These are phyloP conservation scores for Didymella lethalis DNA, from an alignment of 2,329 filamentous ascomycete genomes.

Conservation along the genomic window DNA sequence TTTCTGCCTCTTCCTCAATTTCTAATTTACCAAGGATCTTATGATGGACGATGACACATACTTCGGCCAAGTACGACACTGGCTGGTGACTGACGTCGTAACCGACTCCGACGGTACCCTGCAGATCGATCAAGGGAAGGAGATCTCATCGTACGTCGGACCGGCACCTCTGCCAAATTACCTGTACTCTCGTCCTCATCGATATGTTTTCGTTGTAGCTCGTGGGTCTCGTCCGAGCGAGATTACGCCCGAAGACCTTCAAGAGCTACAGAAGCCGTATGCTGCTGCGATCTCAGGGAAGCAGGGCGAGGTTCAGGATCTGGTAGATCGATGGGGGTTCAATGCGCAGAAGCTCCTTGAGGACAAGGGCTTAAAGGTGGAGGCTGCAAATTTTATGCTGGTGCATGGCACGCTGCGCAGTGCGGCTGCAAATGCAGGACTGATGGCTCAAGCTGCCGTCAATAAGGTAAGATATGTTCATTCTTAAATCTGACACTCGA, in stretches of 20 bases:
- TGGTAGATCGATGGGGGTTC: conserved; percentile 37
- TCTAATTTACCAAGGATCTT: conserved; percentile 22
- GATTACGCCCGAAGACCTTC: conserved; percentile 29
- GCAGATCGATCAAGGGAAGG: conserved; percentile 5
- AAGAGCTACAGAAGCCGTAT: conserved; percentile 29
- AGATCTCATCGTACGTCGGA: conserved; percentile 30
- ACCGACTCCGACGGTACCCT: conserved; percentile 22
- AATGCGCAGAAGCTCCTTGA: conserved; percentile 31
- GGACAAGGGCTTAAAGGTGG: conserved; percentile 28
- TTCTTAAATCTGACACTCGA: not conserved
- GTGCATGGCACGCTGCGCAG: conserved; percentile 31
- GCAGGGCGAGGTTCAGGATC: conserved; percentile 30
- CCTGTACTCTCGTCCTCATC: conserved; percentile 30
- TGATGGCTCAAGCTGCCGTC: conserved; percentile 29
- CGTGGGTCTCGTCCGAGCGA: conserved; percentile 10
- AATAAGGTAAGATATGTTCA: conserved; percentile 22
- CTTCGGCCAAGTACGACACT: conserved; percentile 36
- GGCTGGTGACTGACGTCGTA: conserved; percentile 32
- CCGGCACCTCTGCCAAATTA: conserved; percentile 36
- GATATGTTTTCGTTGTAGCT: conserved; percentile 34
- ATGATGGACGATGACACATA: conserved; percentile 34
- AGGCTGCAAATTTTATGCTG: conserved; percentile 31
- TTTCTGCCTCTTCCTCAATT: not conserved
- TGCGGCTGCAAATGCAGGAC: conserved; percentile 22
- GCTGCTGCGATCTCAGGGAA: conserved; percentile 27